Evolutionary conservation across 164 flowering plant genomes (phyloP), one percentile per base, ranked within the genome.

Genomic region (grape (Vitis vinifera)): DNA sequence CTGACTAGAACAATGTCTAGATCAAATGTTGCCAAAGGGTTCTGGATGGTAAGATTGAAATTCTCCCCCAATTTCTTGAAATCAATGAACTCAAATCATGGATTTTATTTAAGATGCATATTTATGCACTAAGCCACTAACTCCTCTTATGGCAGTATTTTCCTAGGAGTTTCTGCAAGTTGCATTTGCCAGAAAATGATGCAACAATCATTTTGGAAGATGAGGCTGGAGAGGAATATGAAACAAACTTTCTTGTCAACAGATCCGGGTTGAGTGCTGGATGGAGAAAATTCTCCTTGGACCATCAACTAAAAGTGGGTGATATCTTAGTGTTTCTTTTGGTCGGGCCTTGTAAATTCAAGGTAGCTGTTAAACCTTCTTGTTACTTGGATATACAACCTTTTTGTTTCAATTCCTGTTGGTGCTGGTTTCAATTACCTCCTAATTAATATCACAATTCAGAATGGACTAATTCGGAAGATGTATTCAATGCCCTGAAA

Each of bases 181-280:
- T 56, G 44, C 73, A 82, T 71, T 44, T 82, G 75, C 85, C 85
- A 2, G 70, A 52, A 53, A 56, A 69, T 31, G 86, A 83, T 63
- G 30, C 55, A 8, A 29, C 27, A 10, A 23, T 83, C 12, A 29
- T 37, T n/a, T 55, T 83, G 78, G 82, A 73, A 63, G 81, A 65
- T 75, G 79, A 76, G 73, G 70, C 53, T n/a, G 83, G 77, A 9
- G 65, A 80, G 29, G 73, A 75, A 27, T 74, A 44, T 19, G 55
- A 66, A 63, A 64, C 81, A 9, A 80, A 70, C 9, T 87, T 77
- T 68, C 76, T 85, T 9, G 55, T 59, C 5, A 69, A 55, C 2
- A 77, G 77, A 71, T 65, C 68, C 15, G 82, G 82, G 14, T 50
- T 87, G 50, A 83, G 88, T 72, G 90, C 72, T 61, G 90, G 90